Conservation (phyloP, 805 yeast species). For the Zygosaccharomyces gambellarensis region DNA sequence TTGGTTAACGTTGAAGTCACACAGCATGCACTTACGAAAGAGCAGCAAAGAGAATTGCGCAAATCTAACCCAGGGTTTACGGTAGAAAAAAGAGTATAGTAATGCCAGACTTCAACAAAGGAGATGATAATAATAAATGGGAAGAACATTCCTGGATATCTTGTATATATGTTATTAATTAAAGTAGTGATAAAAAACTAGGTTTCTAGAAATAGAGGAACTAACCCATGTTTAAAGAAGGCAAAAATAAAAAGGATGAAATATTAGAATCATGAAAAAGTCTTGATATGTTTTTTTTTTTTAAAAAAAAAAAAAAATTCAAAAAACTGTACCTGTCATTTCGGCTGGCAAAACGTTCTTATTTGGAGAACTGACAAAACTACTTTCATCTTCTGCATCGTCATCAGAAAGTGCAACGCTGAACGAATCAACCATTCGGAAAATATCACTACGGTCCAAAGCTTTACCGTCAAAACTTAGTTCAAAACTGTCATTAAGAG, state of each 20-base stretch:
- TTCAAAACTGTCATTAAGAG: constrained; percentile 35
- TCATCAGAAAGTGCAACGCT: constrained; percentile 35
- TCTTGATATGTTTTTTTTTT: not conserved
- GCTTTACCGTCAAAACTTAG: constrained; percentile 45
- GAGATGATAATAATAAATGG: constrained; percentile 31
- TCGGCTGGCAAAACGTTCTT: constrained; percentile 19
- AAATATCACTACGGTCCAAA: constrained; percentile 40
- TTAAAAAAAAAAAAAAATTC: not conserved
- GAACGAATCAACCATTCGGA: constrained; percentile 39
- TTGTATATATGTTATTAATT: constrained; percentile 9
- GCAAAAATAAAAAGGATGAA: not conserved
- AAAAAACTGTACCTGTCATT: constrained; percentile 14
- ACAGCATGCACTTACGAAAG: constrained; percentile 46
- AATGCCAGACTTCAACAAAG: not conserved
- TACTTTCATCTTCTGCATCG: constrained; percentile 19
- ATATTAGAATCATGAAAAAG: not conserved
- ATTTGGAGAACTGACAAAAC: constrained; percentile 10
- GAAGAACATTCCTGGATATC: constrained; percentile 5
- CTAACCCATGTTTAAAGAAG: not conserved
- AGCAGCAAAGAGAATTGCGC: constrained; percentile 51
- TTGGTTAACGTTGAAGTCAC: constrained; percentile 76
- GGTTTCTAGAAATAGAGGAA: not conserved
- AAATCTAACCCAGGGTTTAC: constrained; percentile 62
- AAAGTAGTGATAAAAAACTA: not conserved
- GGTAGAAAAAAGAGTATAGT: constrained; percentile 37